A percentile compares a stretch with the other conserved stretches of the same genome.
Evolutionary conservation across 2,329 filamentous ascomycete genomes (phyloP).

Genomic region (Teratosphaeriaceae sp.): DNA sequence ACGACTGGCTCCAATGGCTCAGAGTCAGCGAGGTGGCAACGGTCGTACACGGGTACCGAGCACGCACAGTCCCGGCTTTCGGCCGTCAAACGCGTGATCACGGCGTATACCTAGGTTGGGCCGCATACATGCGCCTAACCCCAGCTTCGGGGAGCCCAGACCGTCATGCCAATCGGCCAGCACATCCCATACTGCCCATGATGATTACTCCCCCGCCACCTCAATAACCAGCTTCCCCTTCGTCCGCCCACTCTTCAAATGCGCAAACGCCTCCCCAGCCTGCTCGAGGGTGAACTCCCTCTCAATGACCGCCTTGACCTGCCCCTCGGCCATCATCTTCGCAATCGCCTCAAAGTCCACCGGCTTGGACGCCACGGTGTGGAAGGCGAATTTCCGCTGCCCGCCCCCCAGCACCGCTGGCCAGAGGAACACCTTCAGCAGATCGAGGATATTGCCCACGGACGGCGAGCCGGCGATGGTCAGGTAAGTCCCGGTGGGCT

Average conservation of each 20-base stretch:
- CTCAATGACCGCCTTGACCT: conserved; percentile 51
- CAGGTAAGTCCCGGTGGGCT: conserved; percentile 44
- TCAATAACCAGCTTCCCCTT: conserved; percentile 53
- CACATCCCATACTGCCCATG: too few relatives aligned
- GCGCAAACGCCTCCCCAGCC: conserved; percentile 51
- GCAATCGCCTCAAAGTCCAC: conserved; percentile 46
- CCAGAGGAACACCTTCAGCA: conserved; percentile 35
- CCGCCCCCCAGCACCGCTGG: conserved; percentile 46
- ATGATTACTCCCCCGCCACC: conserved; percentile 12
- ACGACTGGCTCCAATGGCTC: too few relatives aligned
- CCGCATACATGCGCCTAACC: too few relatives aligned
- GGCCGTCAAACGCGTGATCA: too few relatives aligned
- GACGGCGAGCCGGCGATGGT: conserved; percentile 41
- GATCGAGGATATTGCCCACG: conserved; percentile 14
- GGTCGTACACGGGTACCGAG: too few relatives aligned
- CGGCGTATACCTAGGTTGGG: too few relatives aligned
- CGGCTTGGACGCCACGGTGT: conserved; percentile 32
- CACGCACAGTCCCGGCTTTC: too few relatives aligned
- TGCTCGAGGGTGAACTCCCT: conserved; percentile 51
- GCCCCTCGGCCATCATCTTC: conserved; percentile 52
- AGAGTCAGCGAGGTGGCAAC: too few relatives aligned
- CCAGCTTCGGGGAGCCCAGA: too few relatives aligned
- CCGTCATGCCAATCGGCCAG: too few relatives aligned
- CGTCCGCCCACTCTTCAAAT: conserved; percentile 49
- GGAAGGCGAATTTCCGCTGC: conserved; percentile 36